These are phyloP conservation scores for Wickerhamiella shivajii DNA, from an alignment of 805 yeast species.

Conservation along the genomic window DNA sequence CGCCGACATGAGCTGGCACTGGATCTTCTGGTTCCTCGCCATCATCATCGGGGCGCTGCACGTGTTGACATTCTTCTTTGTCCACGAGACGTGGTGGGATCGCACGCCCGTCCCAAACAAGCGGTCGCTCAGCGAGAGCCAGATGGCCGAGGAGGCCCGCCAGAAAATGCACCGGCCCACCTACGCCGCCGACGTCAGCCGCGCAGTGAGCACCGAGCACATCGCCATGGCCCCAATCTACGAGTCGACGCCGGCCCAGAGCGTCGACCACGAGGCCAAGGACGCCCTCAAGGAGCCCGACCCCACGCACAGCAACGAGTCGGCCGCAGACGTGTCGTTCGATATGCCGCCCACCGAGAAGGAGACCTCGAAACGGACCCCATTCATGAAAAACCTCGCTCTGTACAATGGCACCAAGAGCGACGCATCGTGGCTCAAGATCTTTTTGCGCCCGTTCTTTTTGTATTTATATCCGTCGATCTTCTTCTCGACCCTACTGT, in stretches of 20 bases:
- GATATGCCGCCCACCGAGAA: too few relatives aligned
- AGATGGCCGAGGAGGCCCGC: slow-evolving; percentile 31
- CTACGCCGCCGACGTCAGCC: too few relatives aligned
- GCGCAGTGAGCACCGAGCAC: too few relatives aligned
- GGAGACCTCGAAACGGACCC: slow-evolving; percentile 8
- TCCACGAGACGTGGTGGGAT: slow-evolving; percentile 54
- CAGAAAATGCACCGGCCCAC: slow-evolving; percentile 10
- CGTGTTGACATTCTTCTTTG: slow-evolving; percentile 35
- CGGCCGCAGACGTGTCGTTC: not conserved
- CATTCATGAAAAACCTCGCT: slow-evolving; percentile 26
- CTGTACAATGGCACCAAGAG: slow-evolving; percentile 37
- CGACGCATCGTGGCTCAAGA: slow-evolving; percentile 39
- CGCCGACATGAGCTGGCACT: slow-evolving; percentile 35
- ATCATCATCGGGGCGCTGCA: slow-evolving; percentile 37
- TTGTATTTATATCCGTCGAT: slow-evolving; percentile 37
- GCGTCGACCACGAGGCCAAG: too few relatives aligned
- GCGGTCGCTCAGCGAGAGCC: slow-evolving; percentile 35
- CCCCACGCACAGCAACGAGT: not conserved
- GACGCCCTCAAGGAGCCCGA: too few relatives aligned
- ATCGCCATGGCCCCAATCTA: too few relatives aligned
- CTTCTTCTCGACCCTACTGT: slow-evolving; percentile 36
- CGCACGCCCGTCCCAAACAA: slow-evolving; percentile 37
- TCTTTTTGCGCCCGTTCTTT: slow-evolving; percentile 39
- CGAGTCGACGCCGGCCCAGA: too few relatives aligned
- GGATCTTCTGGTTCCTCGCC: slow-evolving; percentile 47